These are phyloP conservation scores for Scheffersomyces parashehatae DNA, from an alignment of 1,139 yeast species.

Conservation along the genomic window DNA sequence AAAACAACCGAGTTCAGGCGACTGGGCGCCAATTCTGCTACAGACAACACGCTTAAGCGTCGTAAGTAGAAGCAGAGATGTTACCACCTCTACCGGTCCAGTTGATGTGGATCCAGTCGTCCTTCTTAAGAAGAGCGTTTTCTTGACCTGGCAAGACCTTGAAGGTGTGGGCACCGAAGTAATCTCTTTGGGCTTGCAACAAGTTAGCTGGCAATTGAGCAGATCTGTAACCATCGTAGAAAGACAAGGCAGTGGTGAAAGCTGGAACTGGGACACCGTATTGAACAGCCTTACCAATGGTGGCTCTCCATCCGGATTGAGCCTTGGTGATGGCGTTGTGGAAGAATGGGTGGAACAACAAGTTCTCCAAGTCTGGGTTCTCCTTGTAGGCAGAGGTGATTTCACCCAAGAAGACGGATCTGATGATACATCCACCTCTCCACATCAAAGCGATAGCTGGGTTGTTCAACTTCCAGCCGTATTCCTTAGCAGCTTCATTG, in stretches of 20 bases:
- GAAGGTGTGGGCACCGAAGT: slow-evolving; percentile 99
- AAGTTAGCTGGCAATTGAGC: slow-evolving; percentile 95
- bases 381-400: slow-evolving; percentile 95
- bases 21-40: neutral
- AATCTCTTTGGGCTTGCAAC: slow-evolving; percentile 99
- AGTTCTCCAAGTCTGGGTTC: slow-evolving; percentile 90
- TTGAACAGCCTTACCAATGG: slow-evolving; percentile 74
- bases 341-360: slow-evolving; percentile 95
- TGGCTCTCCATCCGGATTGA: slow-evolving; percentile 92
- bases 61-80: slow-evolving; percentile 91
- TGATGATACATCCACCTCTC: slow-evolving; percentile 99
- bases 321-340: slow-evolving; percentile 88
- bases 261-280: slow-evolving; percentile 98
- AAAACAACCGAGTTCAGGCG: too few relatives aligned
- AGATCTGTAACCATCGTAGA: slow-evolving; percentile 99
- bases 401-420: slow-evolving; percentile 97
- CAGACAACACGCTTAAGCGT: slow-evolving; percentile 55
- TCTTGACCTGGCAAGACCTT: slow-evolving; percentile 87
- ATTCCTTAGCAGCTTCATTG: slow-evolving; percentile 97
- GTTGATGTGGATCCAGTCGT: slow-evolving; percentile 88
- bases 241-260: slow-evolving; percentile 92
- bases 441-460: slow-evolving; percentile 99
- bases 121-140: slow-evolving; percentile 72
- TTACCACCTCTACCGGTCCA: slow-evolving; percentile 99
- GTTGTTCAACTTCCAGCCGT: slow-evolving; percentile 96